Evolutionary conservation across 176 grass and related monocot genomes (phyloP), one percentile per base, ranked within the genome.

Genomic region (Avena eriantha): DNA sequence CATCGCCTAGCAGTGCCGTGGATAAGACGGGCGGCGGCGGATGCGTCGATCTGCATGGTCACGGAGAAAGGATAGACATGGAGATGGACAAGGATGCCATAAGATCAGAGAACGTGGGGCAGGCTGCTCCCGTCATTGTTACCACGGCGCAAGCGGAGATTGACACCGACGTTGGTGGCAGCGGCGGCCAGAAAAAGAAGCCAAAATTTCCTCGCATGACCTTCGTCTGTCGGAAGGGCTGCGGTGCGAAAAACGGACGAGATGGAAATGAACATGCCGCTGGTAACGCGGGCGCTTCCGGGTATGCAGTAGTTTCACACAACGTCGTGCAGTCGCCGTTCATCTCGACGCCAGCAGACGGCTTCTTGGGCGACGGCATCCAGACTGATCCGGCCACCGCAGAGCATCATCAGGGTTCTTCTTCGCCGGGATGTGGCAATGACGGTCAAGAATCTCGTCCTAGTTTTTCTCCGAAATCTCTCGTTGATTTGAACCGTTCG

Each of bases 161-260:
- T 7, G 13, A 22, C 9, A 35, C 68, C 68, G 71, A 50, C 6
- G 22, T 17, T 7, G 71, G 41, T 16, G 46, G 46, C 15, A 47
- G 72, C 73, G 48, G 24, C 48, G 73, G 73, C 15, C 73, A 18
- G 23, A 16, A 76, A 24, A 76, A 76, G 73, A 33, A 33, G 73
- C 24, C 16, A 16, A 33, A 0, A 19, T 19, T 4, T 49, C 7
- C 4, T 47, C 45, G 45, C 45, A 10, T 47, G 45, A 47, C 45
- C 45, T 47, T 47, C 45, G 9, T 47, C 1, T 47, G 45, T 8
- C 8, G 45, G 45, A 47, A 47, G 45, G 45, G 45, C 45, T 9
- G 45, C 45, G 45, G 9, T 47, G 45, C 8, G 45, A 8, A 47
- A 47, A 47, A 47, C 8, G 45, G 45, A 47, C 9, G 45, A 47